These are phyloP conservation scores for Botrytis hyacinthi DNA, from an alignment of 2,329 filamentous ascomycete species.

Conservation along the genomic window DNA sequence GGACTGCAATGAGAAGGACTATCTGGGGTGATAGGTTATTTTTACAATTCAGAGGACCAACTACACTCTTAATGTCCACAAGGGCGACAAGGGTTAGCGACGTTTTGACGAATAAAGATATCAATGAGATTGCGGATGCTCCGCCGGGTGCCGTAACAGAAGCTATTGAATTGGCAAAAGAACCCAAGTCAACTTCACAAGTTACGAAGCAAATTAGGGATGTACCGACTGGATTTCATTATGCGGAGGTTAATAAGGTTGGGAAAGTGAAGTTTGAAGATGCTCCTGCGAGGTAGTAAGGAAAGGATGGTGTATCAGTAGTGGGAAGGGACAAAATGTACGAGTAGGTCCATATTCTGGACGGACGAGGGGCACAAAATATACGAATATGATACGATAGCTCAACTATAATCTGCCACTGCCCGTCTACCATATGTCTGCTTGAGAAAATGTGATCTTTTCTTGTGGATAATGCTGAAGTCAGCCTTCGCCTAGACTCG, in stretches of 20 bases:
- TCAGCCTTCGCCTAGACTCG: neutral
- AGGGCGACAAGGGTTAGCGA: constrained; percentile 78
- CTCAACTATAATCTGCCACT: neutral
- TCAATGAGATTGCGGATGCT: constrained; percentile 86
- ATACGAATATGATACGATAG: constrained; percentile 11
- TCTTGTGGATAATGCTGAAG: neutral
- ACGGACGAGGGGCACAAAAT: neutral
- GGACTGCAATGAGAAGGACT: constrained; percentile 74
- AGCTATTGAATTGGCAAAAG: constrained; percentile 51
- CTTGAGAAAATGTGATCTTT: neutral
- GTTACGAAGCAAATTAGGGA: constrained; percentile 38
- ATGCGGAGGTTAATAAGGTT: constrained; percentile 56
- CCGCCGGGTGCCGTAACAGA: constrained; percentile 68
- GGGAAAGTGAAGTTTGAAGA: constrained; percentile 62
- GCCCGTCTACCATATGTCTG: neutral
- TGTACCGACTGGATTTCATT: constrained; percentile 48
- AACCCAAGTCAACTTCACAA: constrained; percentile 40
- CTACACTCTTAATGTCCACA: constrained; percentile 83
- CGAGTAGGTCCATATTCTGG: constrained; percentile 1
- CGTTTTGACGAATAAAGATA: constrained; percentile 70
- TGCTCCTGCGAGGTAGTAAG: constrained; percentile 25
- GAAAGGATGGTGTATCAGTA: neutral
- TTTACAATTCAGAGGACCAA: constrained; percentile 82
- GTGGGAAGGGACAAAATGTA: constrained; percentile 12
- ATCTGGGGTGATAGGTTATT: constrained; percentile 96